Percentiles rank a stretch among this genome's conserved stretches.
Conservation (phyloP, 106 monocot species). For the Allium cepa region DNA sequence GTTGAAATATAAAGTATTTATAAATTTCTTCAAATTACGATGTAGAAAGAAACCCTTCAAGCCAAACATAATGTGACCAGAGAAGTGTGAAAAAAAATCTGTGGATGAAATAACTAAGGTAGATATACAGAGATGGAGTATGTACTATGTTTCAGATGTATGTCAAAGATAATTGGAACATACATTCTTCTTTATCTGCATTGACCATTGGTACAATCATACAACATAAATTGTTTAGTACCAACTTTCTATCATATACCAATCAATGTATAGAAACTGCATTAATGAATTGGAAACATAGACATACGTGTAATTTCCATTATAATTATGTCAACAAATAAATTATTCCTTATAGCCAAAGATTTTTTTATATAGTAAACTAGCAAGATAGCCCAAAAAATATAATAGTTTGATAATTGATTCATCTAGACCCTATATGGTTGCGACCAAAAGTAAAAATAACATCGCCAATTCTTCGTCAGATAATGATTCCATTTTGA, state of each 20-base stretch:
- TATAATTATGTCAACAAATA: too few relatives aligned
- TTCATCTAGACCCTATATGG: not conserved
- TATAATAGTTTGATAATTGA: not conserved
- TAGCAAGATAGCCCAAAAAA: not conserved
- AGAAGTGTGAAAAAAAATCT: not conserved
- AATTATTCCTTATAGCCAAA: not conserved
- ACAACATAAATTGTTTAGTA: not conserved
- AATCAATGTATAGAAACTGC: too few relatives aligned
- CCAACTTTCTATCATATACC: not conserved
- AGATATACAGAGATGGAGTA: not conserved
- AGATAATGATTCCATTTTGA: not conserved
- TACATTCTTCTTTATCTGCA: too few relatives aligned
- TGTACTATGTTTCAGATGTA: not conserved
- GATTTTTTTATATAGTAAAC: not conserved
- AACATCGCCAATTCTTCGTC: conserved; percentile 5
- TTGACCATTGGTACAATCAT: too few relatives aligned
- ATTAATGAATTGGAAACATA: too few relatives aligned
- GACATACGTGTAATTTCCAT: too few relatives aligned
- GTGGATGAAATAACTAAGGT: not conserved
- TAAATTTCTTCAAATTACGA: not conserved
- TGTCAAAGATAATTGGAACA: too few relatives aligned
- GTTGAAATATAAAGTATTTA: not conserved
- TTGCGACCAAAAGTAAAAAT: not conserved
- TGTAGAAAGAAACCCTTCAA: not conserved
- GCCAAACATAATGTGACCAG: not conserved